Percentiles rank a stretch among this genome's conserved stretches.
Evolutionary conservation across 768 basidiomycete genomes (phyloP).

Genomic region (Serpula lacrymans): DNA sequence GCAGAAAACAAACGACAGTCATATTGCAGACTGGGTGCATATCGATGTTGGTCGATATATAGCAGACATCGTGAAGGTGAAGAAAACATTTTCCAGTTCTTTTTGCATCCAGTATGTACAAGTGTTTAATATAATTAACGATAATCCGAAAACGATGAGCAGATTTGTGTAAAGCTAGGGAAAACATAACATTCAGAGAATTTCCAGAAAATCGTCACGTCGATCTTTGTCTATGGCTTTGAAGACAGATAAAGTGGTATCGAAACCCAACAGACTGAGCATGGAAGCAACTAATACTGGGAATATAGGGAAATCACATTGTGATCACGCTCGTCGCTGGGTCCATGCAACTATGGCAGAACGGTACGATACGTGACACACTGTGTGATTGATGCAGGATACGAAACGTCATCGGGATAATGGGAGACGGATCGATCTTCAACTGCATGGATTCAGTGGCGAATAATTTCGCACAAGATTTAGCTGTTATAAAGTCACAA

Average conservation of each 20-base stretch:
- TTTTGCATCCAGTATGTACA: too few species aligned
- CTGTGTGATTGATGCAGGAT: conserved; percentile 44
- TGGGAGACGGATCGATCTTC: conserved; percentile 35
- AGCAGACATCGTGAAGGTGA: too few species aligned
- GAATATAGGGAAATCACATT: conserved; percentile 29
- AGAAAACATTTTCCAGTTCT: too few species aligned
- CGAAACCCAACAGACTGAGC: background rate
- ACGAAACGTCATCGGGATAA: conserved; percentile 26
- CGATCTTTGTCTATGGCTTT: too few species aligned
- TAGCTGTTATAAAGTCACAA: conserved; percentile 20
- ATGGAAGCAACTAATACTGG: background rate
- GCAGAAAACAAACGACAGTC: too few species aligned
- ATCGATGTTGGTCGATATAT: too few species aligned
- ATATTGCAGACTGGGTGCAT: too few species aligned
- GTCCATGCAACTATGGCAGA: conserved; percentile 44
- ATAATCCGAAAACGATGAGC: too few species aligned
- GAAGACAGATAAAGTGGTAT: background rate
- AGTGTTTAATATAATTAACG: too few species aligned
- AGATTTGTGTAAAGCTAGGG: too few species aligned
- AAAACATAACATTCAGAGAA: too few species aligned
- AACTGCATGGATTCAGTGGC: conserved; percentile 38
- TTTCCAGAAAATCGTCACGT: too few species aligned
- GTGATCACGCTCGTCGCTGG: conserved; percentile 67
- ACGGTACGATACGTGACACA: conserved; percentile 68
- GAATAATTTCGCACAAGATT: conserved; percentile 33